Base-by-base conservation (phyloP, 169 alveolate species). In the Plasmodium yoelii region DNA sequence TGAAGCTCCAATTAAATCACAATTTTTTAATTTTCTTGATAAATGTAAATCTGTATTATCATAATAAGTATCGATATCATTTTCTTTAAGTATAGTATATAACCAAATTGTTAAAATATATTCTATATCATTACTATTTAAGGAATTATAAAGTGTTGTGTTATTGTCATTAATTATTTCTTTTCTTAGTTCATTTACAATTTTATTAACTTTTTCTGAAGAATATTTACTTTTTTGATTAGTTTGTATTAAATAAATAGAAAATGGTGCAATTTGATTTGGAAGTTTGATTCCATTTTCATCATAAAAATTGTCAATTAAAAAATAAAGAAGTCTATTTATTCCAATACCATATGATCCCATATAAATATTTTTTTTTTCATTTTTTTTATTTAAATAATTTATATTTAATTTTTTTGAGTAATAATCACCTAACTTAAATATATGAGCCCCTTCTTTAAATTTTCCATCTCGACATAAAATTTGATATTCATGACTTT, bases 271-370 rank as follows among this genome's bases (percentile, higher is more conserved):
- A 22, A 77, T 24, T 10, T 63, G 88, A 42, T n/a, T 26, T 22
- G 88, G 88, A 9, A 77, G 56, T 39, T 69, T 67, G 1, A 77
- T 77, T 1, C 88, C 88, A 12, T 77, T 75, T 1, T 64, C 65
- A 44, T 77, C 88, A 68, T 77, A 77, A 64, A 77, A 77, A 13
- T 55, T 47, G 10, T 77, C 88, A 13, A 77, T 57, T 59, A 77
- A 64, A 51, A 77, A 64, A 44, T 77, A 77, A 13, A 77, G 68
- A 6, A 77, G 42, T 26, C 88, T 47, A 46, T 63, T 63, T 26
- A 77, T 77, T 0, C 88, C 88, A 57, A 77, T 77, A 47, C 88
- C 88, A 44, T 77, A 77, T 24, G 88, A 77, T 19, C 88, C 88
- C 88, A 77, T 77, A 77, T 46, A 13, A 13, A 77, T 77, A 49